A percentile compares a stretch with the other conserved stretches of the same genome.
phyloP scores from a whole-genome alignment of 768 basidiomycete species.

The Leccinum uliginosum region DNA sequence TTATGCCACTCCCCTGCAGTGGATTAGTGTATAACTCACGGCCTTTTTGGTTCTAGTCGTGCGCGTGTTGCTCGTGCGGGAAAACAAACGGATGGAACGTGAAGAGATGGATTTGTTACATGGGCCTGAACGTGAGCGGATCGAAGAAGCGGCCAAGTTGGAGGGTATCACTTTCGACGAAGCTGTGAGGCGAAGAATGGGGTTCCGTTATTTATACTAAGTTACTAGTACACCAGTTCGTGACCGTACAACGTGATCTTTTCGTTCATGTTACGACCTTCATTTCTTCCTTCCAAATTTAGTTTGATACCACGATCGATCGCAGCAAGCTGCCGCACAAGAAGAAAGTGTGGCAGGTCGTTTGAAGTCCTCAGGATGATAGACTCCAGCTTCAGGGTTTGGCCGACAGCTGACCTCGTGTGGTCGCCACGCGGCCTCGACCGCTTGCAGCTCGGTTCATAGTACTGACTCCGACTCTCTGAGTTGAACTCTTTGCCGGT shows the following conservation, averaged over 20 bases:
- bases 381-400: no score
- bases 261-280: no score
- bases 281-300: neutral
- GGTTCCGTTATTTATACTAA: constrained; percentile 56
- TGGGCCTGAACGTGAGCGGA: constrained; percentile 43
- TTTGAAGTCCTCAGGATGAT: no score
- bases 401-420: neutral
- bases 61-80: constrained; percentile 40
- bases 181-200: constrained; percentile 51
- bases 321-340: no score
- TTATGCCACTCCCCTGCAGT: neutral
- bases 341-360: neutral
- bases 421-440: neutral
- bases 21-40: neutral
- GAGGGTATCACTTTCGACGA: constrained; percentile 60
- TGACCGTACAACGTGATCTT: neutral
- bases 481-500: neutral
- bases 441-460: neutral
- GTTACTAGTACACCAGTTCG: neutral
- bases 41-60: constrained; percentile 31
- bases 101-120: constrained; percentile 43
- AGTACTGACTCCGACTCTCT: neutral
- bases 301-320: no score
- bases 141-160: constrained; percentile 54
- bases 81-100: constrained; percentile 48